Base-by-base conservation (phyloP, 164 flowering plant species). In the Magnolia officinalis region DNA sequence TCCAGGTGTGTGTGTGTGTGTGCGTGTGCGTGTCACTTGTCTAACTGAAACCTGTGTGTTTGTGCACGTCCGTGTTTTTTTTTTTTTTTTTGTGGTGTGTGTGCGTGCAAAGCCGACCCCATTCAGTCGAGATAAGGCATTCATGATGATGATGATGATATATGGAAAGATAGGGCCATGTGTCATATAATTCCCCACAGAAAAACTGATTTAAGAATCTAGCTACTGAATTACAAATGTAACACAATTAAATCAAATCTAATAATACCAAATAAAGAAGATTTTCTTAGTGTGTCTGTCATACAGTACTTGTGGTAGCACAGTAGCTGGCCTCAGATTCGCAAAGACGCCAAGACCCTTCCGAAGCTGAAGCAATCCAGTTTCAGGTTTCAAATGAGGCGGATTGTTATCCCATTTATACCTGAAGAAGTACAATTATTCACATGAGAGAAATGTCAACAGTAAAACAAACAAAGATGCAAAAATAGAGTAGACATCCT, bases 361-460 rank as follows among this genome's bases (percentile, higher is more conserved):
- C 8, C 99, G 86, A 58, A 96, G 90, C 80, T 90, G 90, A 88
- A 96, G 99, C 84, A 96, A 80, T 10, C 99, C 99, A 67, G 98
- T 92, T 80, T 96, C 99, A n/a, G 99, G 99, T 86, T 94, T 96
- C 82, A 94, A 84, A 75, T 92, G 93, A 23, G 90, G 88, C 82
- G 86, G 91, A 81, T 92, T 90, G 1, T 82, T 90, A 80, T 96
- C 99, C 99, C 99, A 96, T 83, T 94, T 92, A 81, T 96, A 94
- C 86, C 99, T 95, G 82, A 51, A 66, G 52, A 19, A 63, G 20
- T 64, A 14, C 29, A 20, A 19, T 8, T 11, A 9, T 18, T 14
- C 61, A 71, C 29, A 64, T 11, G 50, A 68, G 50, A 29, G 29
- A 68, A 29, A 66, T 66, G 29, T 23, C 69, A 18, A 18, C 1